Evolutionary conservation across 2,329 filamentous ascomycete species (phyloP), one percentile per base, ranked within the genome.

Genomic region (Xylaria digitata): DNA sequence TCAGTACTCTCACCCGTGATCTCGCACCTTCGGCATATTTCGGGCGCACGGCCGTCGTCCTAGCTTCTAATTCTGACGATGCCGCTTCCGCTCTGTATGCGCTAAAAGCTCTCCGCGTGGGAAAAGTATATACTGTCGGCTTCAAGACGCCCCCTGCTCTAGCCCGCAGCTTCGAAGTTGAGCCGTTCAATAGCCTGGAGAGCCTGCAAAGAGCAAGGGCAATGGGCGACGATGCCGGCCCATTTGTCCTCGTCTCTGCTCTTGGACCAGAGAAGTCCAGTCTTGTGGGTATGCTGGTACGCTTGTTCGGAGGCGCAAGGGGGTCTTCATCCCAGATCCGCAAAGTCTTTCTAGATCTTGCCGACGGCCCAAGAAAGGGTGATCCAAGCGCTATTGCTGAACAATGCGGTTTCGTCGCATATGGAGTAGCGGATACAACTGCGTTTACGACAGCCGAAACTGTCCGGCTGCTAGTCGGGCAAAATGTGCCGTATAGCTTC

Each of bases 401-500:
- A 73, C 86, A 89, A 74, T 89, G 88, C 63, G 93, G 93, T 0
- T 96, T 94, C 84, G 90, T 89, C 26, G 89, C 91, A 6, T 96
- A 95, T 76, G 91, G 91, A 1, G 87, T 90, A 19, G 91, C 90
- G 26, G 92, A 96, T 78, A 91, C 94, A 37, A 90, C 90, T 63
- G 92, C 92, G 0, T 96, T 94, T 81, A 94, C 92, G 23, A 94
- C 92, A 2, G 92, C 95, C 5, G 92, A 96, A 80, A 95, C 90
- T 55, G 80, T 96, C 62, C 84, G 92, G 71, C 78, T 94, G 66
- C 83, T 96, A 26, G 91, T 95, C 11, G 93, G 93, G 9, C 92
- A 96, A 80, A 96, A 96, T 77, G 92, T 96, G 63, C 92, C 91
- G 6, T 95, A 93, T 79, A 94, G 92, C 79, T 96, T 96, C 81